A percentile compares a stretch with the other conserved stretches of the same genome.
These are phyloP conservation scores for Verticillium isaacii DNA, from an alignment of 2,329 filamentous ascomycete species.

Conservation along the genomic window DNA sequence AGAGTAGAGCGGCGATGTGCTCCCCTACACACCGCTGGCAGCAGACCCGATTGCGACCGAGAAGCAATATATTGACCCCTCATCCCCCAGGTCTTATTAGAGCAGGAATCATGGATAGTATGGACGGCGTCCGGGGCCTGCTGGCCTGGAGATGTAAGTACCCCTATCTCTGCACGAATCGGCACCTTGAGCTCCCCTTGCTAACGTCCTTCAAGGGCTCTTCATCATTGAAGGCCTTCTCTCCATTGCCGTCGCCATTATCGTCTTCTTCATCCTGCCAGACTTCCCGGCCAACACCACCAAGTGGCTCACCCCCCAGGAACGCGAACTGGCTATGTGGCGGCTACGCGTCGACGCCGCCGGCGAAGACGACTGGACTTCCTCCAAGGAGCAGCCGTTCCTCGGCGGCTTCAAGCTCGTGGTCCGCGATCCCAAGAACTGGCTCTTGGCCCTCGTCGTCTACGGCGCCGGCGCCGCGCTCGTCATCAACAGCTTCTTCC, in stretches of 20 bases:
- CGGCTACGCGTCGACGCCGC: constrained; percentile 15
- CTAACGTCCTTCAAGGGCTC: constrained; percentile 31
- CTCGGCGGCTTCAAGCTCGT: constrained; percentile 15
- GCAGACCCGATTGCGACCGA: no score
- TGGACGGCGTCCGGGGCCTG: constrained; percentile 7
- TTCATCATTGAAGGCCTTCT: constrained; percentile 69
- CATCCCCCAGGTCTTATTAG: constrained; percentile 10
- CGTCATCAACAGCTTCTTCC: constrained; percentile 17
- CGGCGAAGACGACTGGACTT: constrained; percentile 14
- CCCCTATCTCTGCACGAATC: no score
- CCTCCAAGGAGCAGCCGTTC: constrained; percentile 9
- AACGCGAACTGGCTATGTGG: constrained; percentile 16
- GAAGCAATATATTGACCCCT: no score
- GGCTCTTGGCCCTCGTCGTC: constrained; percentile 15
- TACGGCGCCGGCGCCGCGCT: constrained; percentile 15
- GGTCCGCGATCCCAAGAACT: constrained; percentile 15
- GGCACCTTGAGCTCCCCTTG: no score
- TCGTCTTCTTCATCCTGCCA: constrained; percentile 56
- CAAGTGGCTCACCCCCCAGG: constrained; percentile 15
- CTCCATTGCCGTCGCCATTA: constrained; percentile 41
- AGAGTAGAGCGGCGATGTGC: no score
- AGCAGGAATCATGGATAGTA: constrained; percentile 29
- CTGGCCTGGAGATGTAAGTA: constrained; percentile 43
- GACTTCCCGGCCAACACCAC: constrained; percentile 50
- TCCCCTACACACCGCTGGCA: no score